A percentile compares a stretch with the other conserved stretches of the same genome.
These are phyloP conservation scores for Ogataea paraovalis DNA, from an alignment of 805 yeast genomes.

Conservation along the genomic window DNA sequence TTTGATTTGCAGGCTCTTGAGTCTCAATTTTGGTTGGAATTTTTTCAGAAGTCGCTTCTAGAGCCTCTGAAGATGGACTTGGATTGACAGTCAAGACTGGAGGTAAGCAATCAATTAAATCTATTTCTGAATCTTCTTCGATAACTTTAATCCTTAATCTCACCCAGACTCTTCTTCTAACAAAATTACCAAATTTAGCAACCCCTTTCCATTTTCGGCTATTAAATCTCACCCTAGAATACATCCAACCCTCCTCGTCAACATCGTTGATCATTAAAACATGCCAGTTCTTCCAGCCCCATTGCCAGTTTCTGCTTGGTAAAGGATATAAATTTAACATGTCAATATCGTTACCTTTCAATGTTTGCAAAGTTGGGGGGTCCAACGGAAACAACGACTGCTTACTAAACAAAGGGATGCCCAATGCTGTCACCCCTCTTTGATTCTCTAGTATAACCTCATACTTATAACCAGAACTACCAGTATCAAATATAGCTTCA, in stretches of 20 bases:
- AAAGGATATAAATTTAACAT: slow-evolving; percentile 35
- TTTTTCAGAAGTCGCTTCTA: too few relatives aligned
- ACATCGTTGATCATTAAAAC: slow-evolving; percentile 51
- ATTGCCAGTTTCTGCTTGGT: slow-evolving; percentile 48
- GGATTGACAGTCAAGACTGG: slow-evolving; percentile 1
- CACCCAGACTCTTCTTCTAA: slow-evolving; percentile 49
- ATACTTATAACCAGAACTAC: slow-evolving; percentile 12
- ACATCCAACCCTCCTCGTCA: slow-evolving; percentile 58
- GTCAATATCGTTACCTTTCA: slow-evolving; percentile 37
- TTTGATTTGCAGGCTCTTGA: too few relatives aligned
- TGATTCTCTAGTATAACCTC: slow-evolving; percentile 52
- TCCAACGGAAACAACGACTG: slow-evolving; percentile 46
- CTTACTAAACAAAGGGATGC: slow-evolving; percentile 45
- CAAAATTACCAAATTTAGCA: slow-evolving; percentile 45
- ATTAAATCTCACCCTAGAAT: slow-evolving; percentile 39
- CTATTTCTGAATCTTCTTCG: background rate
- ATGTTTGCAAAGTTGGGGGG: slow-evolving; percentile 45
- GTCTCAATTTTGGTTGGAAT: too few relatives aligned
- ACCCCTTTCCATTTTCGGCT: slow-evolving; percentile 48
- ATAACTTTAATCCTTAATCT: slow-evolving; percentile 32
- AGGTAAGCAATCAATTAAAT: background rate
- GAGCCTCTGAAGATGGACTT: background rate
- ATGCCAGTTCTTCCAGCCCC: slow-evolving; percentile 57
- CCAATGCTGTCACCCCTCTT: slow-evolving; percentile 49
- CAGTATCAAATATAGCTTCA: slow-evolving; percentile 3